phyloP scores from a whole-genome alignment of 179 eudicot genomes.

The Beta corolliflora region DNA sequence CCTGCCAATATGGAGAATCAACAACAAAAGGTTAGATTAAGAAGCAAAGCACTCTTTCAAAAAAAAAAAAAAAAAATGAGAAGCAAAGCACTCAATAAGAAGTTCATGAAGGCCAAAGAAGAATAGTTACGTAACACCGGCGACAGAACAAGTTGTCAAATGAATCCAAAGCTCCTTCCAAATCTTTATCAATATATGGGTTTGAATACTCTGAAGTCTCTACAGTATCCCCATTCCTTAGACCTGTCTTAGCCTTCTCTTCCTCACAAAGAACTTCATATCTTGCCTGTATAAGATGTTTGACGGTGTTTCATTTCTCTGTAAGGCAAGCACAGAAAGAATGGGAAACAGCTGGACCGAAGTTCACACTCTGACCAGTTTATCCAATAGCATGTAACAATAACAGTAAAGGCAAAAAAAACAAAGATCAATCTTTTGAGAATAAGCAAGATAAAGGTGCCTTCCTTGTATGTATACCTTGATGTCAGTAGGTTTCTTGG shows the following conservation, averaged over 20 bases:
- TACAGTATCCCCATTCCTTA: conserved; percentile 38
- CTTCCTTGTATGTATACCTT: conserved; percentile 49
- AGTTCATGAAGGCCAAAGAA: conserved; percentile 9
- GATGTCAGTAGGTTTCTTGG: conserved; percentile 76
- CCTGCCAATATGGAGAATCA: conserved; percentile 53
- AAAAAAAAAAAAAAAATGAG: too few relatives aligned
- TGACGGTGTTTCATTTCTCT: conserved; percentile 84
- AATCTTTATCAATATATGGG: conserved; percentile 81
- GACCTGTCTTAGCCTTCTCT: conserved; percentile 41
- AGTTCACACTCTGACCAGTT: conserved; percentile 63
- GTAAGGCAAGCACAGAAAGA: conserved; percentile 77
- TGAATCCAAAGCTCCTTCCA: conserved; percentile 96
- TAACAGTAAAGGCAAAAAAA: conserved; percentile 20
- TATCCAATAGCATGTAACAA: conserved; percentile 28
- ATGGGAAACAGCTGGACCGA: conserved; percentile 84
- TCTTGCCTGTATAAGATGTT: conserved; percentile 99
- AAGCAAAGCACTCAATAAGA: not conserved
- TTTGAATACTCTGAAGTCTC: conserved; percentile 42
- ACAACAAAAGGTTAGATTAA: conserved; percentile 20
- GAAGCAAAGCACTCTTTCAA: not conserved
- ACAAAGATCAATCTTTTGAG: conserved; percentile 8
- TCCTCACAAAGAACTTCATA: conserved; percentile 65
- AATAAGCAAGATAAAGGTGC: not conserved
- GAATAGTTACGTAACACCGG: conserved; percentile 78
- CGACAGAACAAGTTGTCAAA: conserved; percentile 97